Evolutionary conservation across 805 yeast genomes (phyloP), one percentile per base, ranked within the genome.

Genomic region (Ogataea glucozyma): DNA sequence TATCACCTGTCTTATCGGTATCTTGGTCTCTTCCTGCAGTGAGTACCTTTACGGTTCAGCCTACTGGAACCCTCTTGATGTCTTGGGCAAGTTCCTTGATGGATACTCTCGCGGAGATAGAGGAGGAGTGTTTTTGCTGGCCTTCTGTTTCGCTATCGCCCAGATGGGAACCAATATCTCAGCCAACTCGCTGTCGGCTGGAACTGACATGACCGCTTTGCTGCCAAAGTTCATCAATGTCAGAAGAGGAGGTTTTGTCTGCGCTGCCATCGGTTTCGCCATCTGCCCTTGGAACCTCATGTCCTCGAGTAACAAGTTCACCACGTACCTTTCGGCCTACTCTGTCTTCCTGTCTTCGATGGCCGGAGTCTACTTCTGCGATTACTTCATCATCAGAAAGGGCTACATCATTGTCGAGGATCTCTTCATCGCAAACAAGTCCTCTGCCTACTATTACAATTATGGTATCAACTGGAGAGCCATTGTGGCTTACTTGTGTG

Each of bases 261-360:
- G 93, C 67, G 93, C 95, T 0, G 64, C 71, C 11, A 62, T 87
- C 38, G 86, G 88, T 0, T 72, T 82, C 47, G 76, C 79, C 43
- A 80, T 86, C 49, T 82, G 89, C 59, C 96, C 96, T 32, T 88
- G 96, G 96, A 75, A 86, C 55, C 75, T 88, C 58, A 70, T 82
- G 59, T 70, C 84, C 4, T 71, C 85, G 4, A 78, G 88, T 1
- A 79, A 81, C 26, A 81, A 74, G 65, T 88, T 88, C 67, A 83
- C 93, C 26, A 83, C 90, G 6, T 88, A 86, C 55, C 67, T 88
- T 43, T 75, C 85, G 29, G 93, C 95, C 0, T 88, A 87, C 61
- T 73, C 95, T 0, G 88, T 87, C 12, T 88, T 88, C 72, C 69
- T 88, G 40, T 82, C 90, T 10, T 78, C 95, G 18, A 84, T 88